These are phyloP conservation scores for Suillus ampliporus DNA, from an alignment of 768 basidiomycete species.

Conservation along the genomic window DNA sequence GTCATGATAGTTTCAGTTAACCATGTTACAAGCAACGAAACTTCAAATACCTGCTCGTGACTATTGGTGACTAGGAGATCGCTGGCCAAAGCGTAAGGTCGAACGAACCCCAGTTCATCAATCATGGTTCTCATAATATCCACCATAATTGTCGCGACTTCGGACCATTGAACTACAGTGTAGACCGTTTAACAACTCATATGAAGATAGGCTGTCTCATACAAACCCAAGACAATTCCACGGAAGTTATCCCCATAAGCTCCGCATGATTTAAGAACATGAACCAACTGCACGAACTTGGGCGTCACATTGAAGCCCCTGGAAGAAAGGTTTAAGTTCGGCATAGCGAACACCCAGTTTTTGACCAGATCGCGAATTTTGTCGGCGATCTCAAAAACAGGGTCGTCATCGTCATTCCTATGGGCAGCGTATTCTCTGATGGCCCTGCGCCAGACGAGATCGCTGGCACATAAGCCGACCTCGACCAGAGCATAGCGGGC, in stretches of 20 bases:
- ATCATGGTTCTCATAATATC: conserved; percentile 62
- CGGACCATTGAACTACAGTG: conserved; percentile 54
- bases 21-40: conserved; percentile 9
- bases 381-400: conserved; percentile 27
- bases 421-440: conserved; percentile 44
- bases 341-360: conserved; percentile 69
- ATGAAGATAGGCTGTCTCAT: conserved; percentile 3
- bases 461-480: conserved; percentile 71
- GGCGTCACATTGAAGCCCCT: conserved; percentile 69
- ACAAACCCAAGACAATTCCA: conserved; percentile 66
- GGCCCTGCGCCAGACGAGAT: conserved; percentile 70
- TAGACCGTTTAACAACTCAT: conserved; percentile 15
- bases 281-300: conserved; percentile 66
- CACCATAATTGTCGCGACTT: conserved; percentile 60
- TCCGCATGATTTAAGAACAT: conserved; percentile 61
- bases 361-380: conserved; percentile 49
- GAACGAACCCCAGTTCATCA: conserved; percentile 57
- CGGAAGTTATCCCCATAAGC: conserved; percentile 63
- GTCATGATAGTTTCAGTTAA: conserved; percentile 44
- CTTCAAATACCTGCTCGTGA: conserved; percentile 38
- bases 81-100: conserved; percentile 55
- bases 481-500: conserved; percentile 55
- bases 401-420: conserved; percentile 43
- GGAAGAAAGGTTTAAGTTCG: conserved; percentile 62
- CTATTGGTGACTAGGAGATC: conserved; percentile 39